phyloP scores from a whole-genome alignment of 2,329 filamentous ascomycete species.

The Hansfordia pulvinata region DNA sequence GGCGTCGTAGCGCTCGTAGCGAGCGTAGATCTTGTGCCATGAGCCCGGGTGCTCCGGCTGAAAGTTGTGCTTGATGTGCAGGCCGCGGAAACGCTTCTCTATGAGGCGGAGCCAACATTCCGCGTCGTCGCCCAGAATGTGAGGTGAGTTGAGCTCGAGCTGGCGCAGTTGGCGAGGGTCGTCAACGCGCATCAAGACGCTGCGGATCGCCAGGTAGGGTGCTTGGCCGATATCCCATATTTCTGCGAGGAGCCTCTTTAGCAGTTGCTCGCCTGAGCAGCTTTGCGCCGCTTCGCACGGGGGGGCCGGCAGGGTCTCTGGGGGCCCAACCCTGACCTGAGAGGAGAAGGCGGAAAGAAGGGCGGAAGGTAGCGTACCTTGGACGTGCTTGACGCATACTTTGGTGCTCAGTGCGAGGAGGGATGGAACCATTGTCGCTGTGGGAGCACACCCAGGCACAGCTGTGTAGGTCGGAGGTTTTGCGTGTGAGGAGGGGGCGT shows the following conservation, averaged over 20 bases:
- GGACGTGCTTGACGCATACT: too few relatives aligned
- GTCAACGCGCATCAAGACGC: conserved; percentile 59
- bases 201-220: conserved; percentile 49
- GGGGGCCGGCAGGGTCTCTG: too few relatives aligned
- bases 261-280: too few relatives aligned
- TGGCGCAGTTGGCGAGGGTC: conserved; percentile 60
- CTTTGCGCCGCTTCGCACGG: too few relatives aligned
- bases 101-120: conserved; percentile 76
- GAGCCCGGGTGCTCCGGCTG: conserved; percentile 51
- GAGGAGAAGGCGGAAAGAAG: too few relatives aligned
- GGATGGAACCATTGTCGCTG: too few relatives aligned
- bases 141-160: conserved; percentile 65
- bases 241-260: conserved; percentile 17
- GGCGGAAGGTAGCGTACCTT: too few relatives aligned
- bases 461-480: too few relatives aligned
- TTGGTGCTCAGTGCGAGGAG: conserved; percentile 35
- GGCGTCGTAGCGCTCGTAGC: conserved; percentile 47
- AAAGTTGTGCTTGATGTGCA: conserved; percentile 45
- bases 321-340: too few relatives aligned
- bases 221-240: conserved; percentile 61
- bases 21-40: conserved; percentile 69
- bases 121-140: conserved; percentile 54
- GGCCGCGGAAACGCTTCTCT: conserved; percentile 58
- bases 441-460: too few relatives aligned
- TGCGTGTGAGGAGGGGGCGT: too few relatives aligned